Base-by-base conservation (phyloP, 441 rosid genomes). In the Gossypium lobatum region DNA sequence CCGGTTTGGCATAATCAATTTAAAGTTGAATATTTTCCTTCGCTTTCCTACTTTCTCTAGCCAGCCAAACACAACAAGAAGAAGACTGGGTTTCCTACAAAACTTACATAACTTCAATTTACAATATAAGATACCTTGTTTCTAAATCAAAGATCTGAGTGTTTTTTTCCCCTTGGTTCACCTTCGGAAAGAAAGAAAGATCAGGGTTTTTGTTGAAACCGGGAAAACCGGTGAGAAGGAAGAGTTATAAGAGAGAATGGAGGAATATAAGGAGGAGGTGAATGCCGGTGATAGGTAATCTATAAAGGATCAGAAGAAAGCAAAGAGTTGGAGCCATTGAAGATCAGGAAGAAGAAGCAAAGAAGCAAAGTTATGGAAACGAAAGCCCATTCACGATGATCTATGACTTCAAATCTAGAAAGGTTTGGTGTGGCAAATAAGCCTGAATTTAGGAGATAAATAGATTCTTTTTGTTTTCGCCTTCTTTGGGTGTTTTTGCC, bases 231-330 rank as follows among this genome's bases (percentile, higher is more conserved):
- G 67, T 9, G 21, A 34, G 48, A 20, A 64, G 66, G 14, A 25
- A 73, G 78, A 79, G 87, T 71, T 89, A 93, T 86, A 90, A 93
- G 54, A 93, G 90, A 46, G 97, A 86, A 80, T 93, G 98, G 60
- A 93, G 94, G 65, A 93, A 80, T 82, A 91, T 85, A 64, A 91
- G 93, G 76, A 91, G 95, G 45, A 87, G 93, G 58, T 87, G 88
- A 50, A 90, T 80, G 34, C 83, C 88, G 7, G 91, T 85, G 72
- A 90, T 83, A 45, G 97, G 93, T 50, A 86, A 83, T 42, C 82
- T 85, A 66, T 64, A 81, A 46, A 83, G 86, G 71, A 73, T 85
- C 75, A 86, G 58, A 17, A 87, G 78, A 69, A 80, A 73, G 59
- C 73, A 71, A 31, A 71, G 71, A 48, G 45, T 78, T 64, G 60